Evolutionary conservation across 495 filamentous ascomycete species (phyloP), one percentile per base, ranked within the genome.

Genomic region (Penicillium tannophilum): DNA sequence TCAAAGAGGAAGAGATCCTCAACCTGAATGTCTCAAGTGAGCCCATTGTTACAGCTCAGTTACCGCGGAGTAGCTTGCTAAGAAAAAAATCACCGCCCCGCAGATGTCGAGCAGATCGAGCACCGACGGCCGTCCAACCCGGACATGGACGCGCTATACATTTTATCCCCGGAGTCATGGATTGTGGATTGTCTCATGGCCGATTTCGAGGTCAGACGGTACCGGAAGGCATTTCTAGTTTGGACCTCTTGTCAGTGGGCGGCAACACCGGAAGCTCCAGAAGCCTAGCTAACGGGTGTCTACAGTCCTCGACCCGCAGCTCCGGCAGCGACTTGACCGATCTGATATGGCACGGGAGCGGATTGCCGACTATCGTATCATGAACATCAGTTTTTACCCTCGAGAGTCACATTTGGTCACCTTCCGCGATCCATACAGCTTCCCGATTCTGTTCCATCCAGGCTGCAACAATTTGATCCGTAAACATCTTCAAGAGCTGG

Each of bases 1-100:
- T 92, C 65, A 92, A 90, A 61, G 90, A 96, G 75, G 92, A 97
- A 81, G 90, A 96, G 70, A 93, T 98, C 55, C 87, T 98, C 70
- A 93, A 94, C 70, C 82, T 92, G 72, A 95, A 95, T 69, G 89
- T 98, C 69, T 92, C 93, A 55, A 95, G 93, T 98, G 83, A 71
- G 87, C 64, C 62, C 43, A 33, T 36, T 26, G 45, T 23, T 51
- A 16, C 45, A 6, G 33, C 49, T 33, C 16, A 7, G 4, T 43
- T 23, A 31, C 20, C n/a, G 2, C 12, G 39, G 65, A 46, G 64
- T 31, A 57, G 41, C 58, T 53, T 57, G 63, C 78, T 74, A 72
- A 66, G 52, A 55, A 58, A 54, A 30, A 64, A 41, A 41, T 31
- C 19, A 39, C 31, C 63, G 59, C 64, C 47, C 61, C 59, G 66